Evolutionary conservation across 768 basidiomycete genomes (phyloP), one percentile per base, ranked within the genome.

Genomic region (Macrolepiota albuminosa): DNA sequence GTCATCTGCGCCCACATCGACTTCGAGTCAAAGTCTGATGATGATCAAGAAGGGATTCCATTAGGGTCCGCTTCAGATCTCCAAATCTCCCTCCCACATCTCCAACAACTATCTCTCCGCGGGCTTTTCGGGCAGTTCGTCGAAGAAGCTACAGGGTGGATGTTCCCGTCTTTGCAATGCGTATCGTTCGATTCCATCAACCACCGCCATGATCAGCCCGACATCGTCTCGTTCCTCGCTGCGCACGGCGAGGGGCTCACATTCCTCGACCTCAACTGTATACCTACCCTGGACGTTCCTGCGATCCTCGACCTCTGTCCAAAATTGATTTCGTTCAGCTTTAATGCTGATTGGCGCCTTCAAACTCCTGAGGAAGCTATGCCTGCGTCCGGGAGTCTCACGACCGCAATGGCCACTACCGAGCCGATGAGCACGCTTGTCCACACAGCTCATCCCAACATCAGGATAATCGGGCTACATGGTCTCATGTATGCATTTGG

Each of bases 291-390:
- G 31, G 83, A 88, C 60, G 74, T 90, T 14, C 73, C 84, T 5
- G 73, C 73, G 26, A 80, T 88, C 60, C 80, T 91, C 29, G 84
- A 85, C 13, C 70, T 83, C 7, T 91, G 89, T 63, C 88, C 87
- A 0, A 68, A 75, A 51, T 80, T 92, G 34, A 73, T 70, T 21
- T 81, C 84, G 0, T 84, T 92, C 68, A 78, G 81, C 26, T 91
- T 92, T 75, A 91, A 90, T 67, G 83, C 79, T 31, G 90, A 92
- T 68, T 91, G 90, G 89, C 80, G 81, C 55, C 47, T 65, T 34
- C 60, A 63, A 45, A 60, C 61, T 8, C 58, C 61, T 1, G 63
- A 58, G 31, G 57, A 59, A 46, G 62, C 57, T 4, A 61, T 60
- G 58, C 66, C 24, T 60, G 67, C 31, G 34, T 40, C 65, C 2